These are phyloP conservation scores for Aspergillus kassunensis DNA, from an alignment of 495 filamentous ascomycete species.

Conservation along the genomic window DNA sequence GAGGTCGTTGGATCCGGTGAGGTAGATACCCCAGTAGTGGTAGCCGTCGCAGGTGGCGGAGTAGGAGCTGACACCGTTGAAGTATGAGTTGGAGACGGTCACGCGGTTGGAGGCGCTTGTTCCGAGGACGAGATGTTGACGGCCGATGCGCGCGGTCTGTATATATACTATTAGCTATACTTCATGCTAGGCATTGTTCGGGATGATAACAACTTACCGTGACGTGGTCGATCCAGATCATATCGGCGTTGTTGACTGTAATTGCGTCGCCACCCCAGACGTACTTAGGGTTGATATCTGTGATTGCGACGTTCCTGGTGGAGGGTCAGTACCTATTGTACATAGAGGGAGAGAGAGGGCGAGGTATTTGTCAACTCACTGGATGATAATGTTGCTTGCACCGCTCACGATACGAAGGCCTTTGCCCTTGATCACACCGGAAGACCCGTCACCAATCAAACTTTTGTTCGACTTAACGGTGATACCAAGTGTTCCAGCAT, in stretches of 20 bases:
- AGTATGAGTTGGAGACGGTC: constrained; percentile 43
- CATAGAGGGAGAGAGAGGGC: background rate
- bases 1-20: constrained; percentile 35
- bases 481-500: constrained; percentile 39
- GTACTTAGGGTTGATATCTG: constrained; percentile 46
- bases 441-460: constrained; percentile 33
- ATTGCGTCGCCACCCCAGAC: constrained; percentile 50
- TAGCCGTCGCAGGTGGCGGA: constrained; percentile 45
- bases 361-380: constrained; percentile 30
- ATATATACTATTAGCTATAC: background rate
- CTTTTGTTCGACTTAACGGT: constrained; percentile 45
- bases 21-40: constrained; percentile 45
- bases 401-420: constrained; percentile 42
- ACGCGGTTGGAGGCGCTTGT: constrained; percentile 36
- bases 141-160: constrained; percentile 40
- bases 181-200: no score
- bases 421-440: constrained; percentile 41
- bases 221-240: constrained; percentile 45
- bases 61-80: constrained; percentile 36
- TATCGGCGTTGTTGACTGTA: constrained; percentile 35
- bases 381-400: constrained; percentile 44
- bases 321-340: background rate
- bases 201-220: no score
- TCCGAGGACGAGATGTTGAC: constrained; percentile 44
- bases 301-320: constrained; percentile 41